Evolutionary conservation across 805 yeast genomes (phyloP), one percentile per base, ranked within the genome.

Genomic region (Yamadazyma scolyti): DNA sequence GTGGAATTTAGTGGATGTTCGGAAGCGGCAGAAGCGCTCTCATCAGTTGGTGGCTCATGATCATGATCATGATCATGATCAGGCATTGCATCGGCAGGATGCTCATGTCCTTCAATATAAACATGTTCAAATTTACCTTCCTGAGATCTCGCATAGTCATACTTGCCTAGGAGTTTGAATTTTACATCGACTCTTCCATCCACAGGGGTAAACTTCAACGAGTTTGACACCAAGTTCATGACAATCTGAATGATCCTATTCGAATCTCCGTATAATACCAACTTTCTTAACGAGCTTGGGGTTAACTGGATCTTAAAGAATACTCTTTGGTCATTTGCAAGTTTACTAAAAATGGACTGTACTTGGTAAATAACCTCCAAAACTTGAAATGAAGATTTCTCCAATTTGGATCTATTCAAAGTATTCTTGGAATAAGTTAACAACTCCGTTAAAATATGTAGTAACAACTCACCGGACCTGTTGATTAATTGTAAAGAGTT

Each of bases 371-470:
- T 87, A 33, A 93, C 77, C 47, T 93, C 97, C 33, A 75, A 57
- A 15, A 89, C 67, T 46, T 76, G 76, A 56, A 93, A 90, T 38
- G 86, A 81, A 26, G 86, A 77, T 48, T 82, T 81, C 48, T 93
- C 97, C 22, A 93, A 61, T 45, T 81, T 82, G 4, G 95, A 75
- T 44, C 88, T 71, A 41, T 89, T 87, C 33, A 88, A 65, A 14
- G 93, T 94, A 54, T 87, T 90, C 47, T 86, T 88, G n/a, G 95
- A 82, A 56, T 89, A 93, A 1, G 96, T 87, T 42, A 90, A 69
- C 29, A 90, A 65, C 50, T 90, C 97, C 9, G 96, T 90, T 51
- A 90, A 71, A 35, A 93, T 79, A 58, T 90, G 96, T 43, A 93
- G 57, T 34, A 93, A 62, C 25, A 90, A 63, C 57, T 93, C 97